Conservation (phyloP, 2,329 filamentous ascomycete genomes). For the Penicillium frequentans region DNA sequence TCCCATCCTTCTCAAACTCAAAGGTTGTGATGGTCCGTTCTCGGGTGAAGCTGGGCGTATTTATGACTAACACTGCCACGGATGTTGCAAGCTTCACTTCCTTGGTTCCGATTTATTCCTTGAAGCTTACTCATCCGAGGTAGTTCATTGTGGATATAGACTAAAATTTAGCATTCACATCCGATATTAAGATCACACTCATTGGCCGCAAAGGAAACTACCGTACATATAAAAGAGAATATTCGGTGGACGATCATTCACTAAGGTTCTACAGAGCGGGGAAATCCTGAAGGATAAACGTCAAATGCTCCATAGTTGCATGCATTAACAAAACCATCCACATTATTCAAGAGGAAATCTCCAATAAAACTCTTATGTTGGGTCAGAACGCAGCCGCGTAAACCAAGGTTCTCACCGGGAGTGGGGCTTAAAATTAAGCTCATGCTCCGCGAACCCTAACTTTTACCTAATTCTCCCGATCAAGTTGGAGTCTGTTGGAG, state of each 20-base stretch:
- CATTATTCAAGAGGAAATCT: background rate
- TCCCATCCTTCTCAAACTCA: background rate
- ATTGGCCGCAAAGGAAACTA: background rate
- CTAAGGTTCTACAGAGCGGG: background rate
- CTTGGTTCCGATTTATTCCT: background rate
- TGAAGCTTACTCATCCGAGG: background rate
- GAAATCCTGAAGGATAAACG: background rate
- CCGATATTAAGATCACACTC: background rate
- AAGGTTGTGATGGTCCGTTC: background rate
- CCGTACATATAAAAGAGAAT: background rate
- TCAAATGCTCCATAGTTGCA: background rate
- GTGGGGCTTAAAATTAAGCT: constrained; percentile 24
- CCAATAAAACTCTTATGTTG: background rate
- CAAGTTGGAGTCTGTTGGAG: constrained; percentile 20
- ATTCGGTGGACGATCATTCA: background rate
- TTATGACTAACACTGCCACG: background rate
- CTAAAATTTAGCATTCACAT: background rate
- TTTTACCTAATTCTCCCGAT: constrained; percentile 24
- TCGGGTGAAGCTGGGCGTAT: background rate
- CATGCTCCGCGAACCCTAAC: constrained; percentile 10
- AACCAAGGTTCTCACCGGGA: background rate
- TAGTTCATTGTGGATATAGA: background rate
- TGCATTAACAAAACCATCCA: background rate
- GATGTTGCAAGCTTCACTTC: background rate
- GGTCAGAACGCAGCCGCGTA: background rate